Conservation (phyloP, 805 yeast species). For the Saccharomycopsis microspora region DNA sequence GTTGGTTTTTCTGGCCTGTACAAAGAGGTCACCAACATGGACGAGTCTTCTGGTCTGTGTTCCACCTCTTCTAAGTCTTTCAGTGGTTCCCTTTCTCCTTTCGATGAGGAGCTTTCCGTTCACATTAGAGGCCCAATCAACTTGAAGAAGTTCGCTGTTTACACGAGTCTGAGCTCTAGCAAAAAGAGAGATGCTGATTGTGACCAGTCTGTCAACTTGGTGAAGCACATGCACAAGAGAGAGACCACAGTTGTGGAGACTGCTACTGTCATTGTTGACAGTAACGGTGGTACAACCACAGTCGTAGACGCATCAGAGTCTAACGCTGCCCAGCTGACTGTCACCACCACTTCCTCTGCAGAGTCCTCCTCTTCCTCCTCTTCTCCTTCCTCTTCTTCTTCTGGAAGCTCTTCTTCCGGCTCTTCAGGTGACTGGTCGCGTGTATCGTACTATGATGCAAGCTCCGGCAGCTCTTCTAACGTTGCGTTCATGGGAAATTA, state of each 20-base stretch:
- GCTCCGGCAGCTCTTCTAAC: constrained; percentile 59
- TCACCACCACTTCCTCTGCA: constrained; percentile 21
- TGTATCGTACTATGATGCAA: constrained; percentile 50
- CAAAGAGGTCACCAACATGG: constrained; percentile 70
- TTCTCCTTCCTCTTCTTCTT: constrained; percentile 15
- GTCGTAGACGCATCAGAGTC: not conserved
- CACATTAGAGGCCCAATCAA: constrained; percentile 87
- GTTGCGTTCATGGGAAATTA: constrained; percentile 67
- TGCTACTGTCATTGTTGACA: constrained; percentile 60
- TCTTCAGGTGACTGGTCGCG: constrained; percentile 55
- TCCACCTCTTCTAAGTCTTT: constrained; percentile 41
- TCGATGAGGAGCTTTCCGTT: constrained; percentile 77
- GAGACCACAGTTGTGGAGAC: constrained; percentile 63
- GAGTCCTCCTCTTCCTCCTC: constrained; percentile 21
- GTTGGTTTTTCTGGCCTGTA: constrained; percentile 84
- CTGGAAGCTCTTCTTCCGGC: constrained; percentile 27
- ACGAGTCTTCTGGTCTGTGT: constrained; percentile 26
- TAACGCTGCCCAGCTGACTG: not conserved
- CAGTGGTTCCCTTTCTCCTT: constrained; percentile 65
- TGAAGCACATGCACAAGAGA: constrained; percentile 31
- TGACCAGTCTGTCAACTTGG: constrained; percentile 17
- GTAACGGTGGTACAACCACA: constrained; percentile 30
- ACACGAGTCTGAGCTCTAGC: constrained; percentile 32
- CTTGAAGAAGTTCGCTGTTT: constrained; percentile 74
- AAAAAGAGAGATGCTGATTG: constrained; percentile 27